These are phyloP conservation scores for Ustilago esculenta DNA, from an alignment of 1,284 basidiomycete genomes.

Conservation along the genomic window DNA sequence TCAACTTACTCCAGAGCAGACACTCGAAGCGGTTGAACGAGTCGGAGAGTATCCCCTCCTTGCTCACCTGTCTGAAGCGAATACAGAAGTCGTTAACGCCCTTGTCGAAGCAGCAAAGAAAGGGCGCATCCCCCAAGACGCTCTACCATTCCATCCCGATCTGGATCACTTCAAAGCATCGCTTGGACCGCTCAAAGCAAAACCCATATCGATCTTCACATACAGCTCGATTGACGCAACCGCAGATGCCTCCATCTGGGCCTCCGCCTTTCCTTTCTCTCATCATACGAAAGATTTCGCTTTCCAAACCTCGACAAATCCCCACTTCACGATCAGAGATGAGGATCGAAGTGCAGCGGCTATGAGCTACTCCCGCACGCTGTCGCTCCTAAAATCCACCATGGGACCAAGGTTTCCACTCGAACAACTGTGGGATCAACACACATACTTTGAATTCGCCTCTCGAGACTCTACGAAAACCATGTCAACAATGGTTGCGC, in stretches of 20 bases:
- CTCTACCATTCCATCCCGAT: slow-evolving; percentile 32
- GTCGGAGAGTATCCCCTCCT: slow-evolving; percentile 8
- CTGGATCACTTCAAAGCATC: slow-evolving; percentile 16
- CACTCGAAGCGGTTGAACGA: slow-evolving; percentile 1
- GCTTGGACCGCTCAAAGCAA: slow-evolving; percentile 19
- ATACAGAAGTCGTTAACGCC: slow-evolving; percentile 1
- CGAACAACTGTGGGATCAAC: slow-evolving; percentile 40
- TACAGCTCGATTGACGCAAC: slow-evolving; percentile 8
- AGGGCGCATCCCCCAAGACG: slow-evolving; percentile 12
- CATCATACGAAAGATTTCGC: slow-evolving; percentile 36
- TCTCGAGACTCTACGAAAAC: slow-evolving; percentile 25
- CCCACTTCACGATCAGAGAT: not conserved
- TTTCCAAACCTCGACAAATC: not conserved
- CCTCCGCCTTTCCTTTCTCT: slow-evolving; percentile 35
- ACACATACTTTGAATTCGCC: slow-evolving; percentile 39
- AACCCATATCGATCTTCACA: slow-evolving; percentile 17
- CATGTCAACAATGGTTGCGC: slow-evolving; percentile 36
- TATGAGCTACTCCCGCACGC: slow-evolving; percentile 30
- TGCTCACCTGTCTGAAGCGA: slow-evolving; percentile 13
- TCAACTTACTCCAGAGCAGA: slow-evolving; percentile 6
- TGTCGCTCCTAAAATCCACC: slow-evolving; percentile 16
- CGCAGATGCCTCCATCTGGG: slow-evolving; percentile 21
- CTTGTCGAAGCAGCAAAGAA: slow-evolving; percentile 20
- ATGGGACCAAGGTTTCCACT: slow-evolving; percentile 39
- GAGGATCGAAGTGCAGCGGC: slow-evolving; percentile 25